phyloP scores from a whole-genome alignment of 805 yeast species.

The Candida chilensis region DNA sequence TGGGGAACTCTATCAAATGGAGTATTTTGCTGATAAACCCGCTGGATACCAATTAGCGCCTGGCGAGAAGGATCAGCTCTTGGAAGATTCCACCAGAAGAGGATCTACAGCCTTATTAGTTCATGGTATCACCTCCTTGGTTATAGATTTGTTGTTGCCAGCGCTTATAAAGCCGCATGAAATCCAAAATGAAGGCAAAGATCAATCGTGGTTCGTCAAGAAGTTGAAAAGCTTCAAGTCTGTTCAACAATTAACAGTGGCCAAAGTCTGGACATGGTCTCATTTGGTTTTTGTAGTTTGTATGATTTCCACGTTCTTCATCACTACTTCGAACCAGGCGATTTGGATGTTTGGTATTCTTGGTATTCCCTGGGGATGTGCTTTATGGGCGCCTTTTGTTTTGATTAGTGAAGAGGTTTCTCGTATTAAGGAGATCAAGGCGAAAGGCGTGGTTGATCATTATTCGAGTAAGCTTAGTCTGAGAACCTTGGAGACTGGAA shows the following conservation, averaged over 20 bases:
- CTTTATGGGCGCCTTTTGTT: conserved; percentile 61
- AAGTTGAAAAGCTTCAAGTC: conserved; percentile 3
- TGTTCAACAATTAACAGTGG: conserved; percentile 14
- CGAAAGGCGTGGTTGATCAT: conserved; percentile 10
- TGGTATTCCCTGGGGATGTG: conserved; percentile 59
- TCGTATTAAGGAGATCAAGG: conserved; percentile 38
- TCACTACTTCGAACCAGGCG: conserved; percentile 29
- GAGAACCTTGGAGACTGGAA: background rate
- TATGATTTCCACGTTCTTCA: conserved; percentile 36
- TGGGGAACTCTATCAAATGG: conserved; percentile 43
- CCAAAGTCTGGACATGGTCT: conserved; percentile 39
- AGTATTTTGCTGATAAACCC: conserved; percentile 10
- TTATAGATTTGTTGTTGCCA: conserved; percentile 36
- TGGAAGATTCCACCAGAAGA: conserved; percentile 38
- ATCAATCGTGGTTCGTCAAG: background rate
- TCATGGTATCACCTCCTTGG: conserved; percentile 38
- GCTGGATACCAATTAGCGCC: conserved; percentile 19
- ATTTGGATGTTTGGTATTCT: conserved; percentile 39
- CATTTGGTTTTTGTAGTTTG: conserved; percentile 41
- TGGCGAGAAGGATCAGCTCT: conserved; percentile 15
- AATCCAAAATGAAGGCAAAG: background rate
- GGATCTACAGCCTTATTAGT: conserved; percentile 43
- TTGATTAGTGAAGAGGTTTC: conserved; percentile 49
- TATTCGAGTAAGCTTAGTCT: conserved; percentile 6
- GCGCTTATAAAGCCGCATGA: conserved; percentile 21